phyloP scores from a whole-genome alignment of 1,284 basidiomycete genomes.

The Cryptococcus wingfieldii region DNA sequence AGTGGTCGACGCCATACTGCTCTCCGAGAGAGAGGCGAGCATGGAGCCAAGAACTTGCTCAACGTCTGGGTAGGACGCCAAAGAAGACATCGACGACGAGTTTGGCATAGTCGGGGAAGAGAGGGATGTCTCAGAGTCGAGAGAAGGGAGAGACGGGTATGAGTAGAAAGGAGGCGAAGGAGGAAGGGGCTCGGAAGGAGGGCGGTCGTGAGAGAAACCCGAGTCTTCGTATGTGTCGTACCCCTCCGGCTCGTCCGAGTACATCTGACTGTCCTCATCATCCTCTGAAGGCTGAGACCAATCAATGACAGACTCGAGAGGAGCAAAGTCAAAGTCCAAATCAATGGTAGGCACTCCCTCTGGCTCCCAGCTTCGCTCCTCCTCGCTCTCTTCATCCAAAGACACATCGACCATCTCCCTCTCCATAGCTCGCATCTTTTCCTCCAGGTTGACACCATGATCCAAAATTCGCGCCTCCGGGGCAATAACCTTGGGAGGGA shows the following conservation, averaged over 20 bases:
- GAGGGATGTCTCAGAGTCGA: constrained; percentile 26
- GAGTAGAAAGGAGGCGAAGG: constrained; percentile 36
- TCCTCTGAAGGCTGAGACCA: constrained; percentile 1
- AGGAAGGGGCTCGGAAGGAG: constrained; percentile 24
- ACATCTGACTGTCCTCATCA: not conserved
- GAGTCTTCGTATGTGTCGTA: constrained; percentile 1
- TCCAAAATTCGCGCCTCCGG: constrained; percentile 10
- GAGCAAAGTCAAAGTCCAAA: constrained; percentile 33
- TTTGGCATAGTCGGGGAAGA: constrained; percentile 21
- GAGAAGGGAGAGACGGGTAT: constrained; percentile 39
- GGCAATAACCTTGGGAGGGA: constrained; percentile 3
- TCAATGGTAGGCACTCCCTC: constrained; percentile 25
- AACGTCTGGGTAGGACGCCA: constrained; percentile 37
- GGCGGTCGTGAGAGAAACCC: constrained; percentile 4
- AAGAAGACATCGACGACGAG: constrained; percentile 19
- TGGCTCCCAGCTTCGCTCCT: not conserved
- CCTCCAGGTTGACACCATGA: constrained; percentile 18
- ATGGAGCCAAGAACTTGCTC: constrained; percentile 38
- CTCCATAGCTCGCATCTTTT: not conserved
- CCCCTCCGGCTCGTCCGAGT: not conserved
- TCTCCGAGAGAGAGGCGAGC: constrained; percentile 31
- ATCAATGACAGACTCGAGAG: constrained; percentile 18
- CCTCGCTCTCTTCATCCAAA: not conserved
- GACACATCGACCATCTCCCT: constrained; percentile 27
- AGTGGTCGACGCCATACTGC: constrained; percentile 13